A percentile compares a stretch with the other conserved stretches of the same genome.
These are phyloP conservation scores for Avicennia marina DNA, from an alignment of 257 asterid species.

Conservation along the genomic window DNA sequence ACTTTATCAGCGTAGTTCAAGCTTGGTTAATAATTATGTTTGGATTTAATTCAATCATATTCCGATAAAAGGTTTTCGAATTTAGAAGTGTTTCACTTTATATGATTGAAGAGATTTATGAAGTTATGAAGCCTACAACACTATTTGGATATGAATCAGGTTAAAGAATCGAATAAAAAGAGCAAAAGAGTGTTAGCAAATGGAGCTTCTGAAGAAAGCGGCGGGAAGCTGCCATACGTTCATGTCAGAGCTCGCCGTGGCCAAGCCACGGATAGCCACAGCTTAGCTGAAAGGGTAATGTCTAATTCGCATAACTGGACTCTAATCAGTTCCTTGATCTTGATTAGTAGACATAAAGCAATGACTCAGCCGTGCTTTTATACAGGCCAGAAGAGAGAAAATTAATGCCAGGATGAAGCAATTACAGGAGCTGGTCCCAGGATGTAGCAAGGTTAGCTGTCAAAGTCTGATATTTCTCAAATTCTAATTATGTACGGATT, in stretches of 20 bases:
- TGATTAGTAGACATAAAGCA: constrained; percentile 17
- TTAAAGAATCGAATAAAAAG: constrained; percentile 54
- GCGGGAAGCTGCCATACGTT: constrained; percentile 76
- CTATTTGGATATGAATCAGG: constrained; percentile 32
- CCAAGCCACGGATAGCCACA: constrained; percentile 97
- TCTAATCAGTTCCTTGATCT: constrained; percentile 19
- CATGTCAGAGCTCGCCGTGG: constrained; percentile 98
- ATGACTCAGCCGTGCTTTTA: constrained; percentile 9
- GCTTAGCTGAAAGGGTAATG: constrained; percentile 94
- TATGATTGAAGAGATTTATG: not conserved
- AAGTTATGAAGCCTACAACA: too few species aligned
- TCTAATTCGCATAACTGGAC: constrained; percentile 19
- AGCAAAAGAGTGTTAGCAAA: constrained; percentile 46
- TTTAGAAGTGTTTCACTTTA: too few species aligned
- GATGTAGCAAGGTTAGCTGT: constrained; percentile 88
- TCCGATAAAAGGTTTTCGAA: not conserved
- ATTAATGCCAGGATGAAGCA: constrained; percentile 94
- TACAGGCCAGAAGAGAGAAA: constrained; percentile 97
- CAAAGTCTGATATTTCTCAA: too few species aligned
- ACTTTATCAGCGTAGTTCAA: too few species aligned
- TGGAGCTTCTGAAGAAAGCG: constrained; percentile 43
- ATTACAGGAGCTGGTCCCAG: constrained; percentile 95
- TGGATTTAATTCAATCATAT: too few species aligned
- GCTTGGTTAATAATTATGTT: too few species aligned
- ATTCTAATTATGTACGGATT: constrained; percentile 10